Evolutionary conservation across 2,329 filamentous ascomycete genomes (phyloP).

Genomic region (Beauveria varroae): DNA sequence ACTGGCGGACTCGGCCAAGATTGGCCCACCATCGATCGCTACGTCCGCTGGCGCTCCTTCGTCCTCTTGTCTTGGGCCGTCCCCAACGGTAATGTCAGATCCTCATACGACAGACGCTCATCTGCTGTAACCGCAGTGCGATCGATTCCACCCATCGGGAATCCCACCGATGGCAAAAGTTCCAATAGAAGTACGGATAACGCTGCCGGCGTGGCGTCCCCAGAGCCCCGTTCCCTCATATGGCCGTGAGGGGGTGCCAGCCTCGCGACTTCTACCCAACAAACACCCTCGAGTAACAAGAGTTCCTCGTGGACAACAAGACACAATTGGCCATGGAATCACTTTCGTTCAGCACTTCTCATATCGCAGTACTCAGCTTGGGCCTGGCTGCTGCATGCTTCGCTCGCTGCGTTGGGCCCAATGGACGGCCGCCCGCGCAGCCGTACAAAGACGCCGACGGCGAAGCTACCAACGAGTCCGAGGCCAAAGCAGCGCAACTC

Average conservation of each 20-base stretch:
- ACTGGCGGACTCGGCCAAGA: not conserved
- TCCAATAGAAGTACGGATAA: too few species aligned
- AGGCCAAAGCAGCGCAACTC: not conserved
- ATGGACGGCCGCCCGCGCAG: not conserved
- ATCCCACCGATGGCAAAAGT: too few species aligned
- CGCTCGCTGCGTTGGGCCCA: not conserved
- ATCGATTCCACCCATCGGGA: too few species aligned
- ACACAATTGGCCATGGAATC: not conserved
- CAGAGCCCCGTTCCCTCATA: too few species aligned
- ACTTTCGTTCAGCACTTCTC: too few species aligned
- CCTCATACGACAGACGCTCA: too few species aligned
- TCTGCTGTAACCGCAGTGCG: too few species aligned
- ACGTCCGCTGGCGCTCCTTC: not conserved
- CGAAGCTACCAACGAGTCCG: not conserved
- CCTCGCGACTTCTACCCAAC: not conserved
- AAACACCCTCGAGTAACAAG: not conserved
- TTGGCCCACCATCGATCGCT: conserved; percentile 4
- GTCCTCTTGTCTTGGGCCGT: not conserved
- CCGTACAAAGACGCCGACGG: not conserved
- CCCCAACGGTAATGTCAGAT: not conserved
- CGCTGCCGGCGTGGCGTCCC: too few species aligned
- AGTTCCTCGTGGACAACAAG: too few species aligned
- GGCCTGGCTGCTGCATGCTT: not conserved
- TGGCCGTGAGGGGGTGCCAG: not conserved
- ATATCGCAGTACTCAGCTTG: not conserved